Conservation (phyloP, 345 rosid genomes). For the sweet orange (Citrus sinensis) region DVS_A1.0 CM039163.1:22377501-22378000, state of each 20-base stretch:
- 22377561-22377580: too few species aligned
- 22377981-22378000: conserved; percentile 88
- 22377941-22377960: neutral
- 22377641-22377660: neutral
- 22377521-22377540: neutral
- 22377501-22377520: neutral
- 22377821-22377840: neutral
- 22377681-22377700: neutral
- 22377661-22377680: neutral
- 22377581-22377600: neutral
- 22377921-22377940: conserved; percentile 3
- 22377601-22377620: neutral
- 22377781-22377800: neutral
- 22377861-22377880: neutral
- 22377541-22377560: too few species aligned
- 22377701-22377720: neutral
- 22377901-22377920: conserved; percentile 11
- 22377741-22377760: neutral
- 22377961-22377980: conserved; percentile 63
- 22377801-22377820: neutral
- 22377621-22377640: neutral
- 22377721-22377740: neutral
- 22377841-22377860: neutral
- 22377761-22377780: neutral
- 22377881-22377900: neutral